These are phyloP conservation scores for Ceratobasidium sp. DNA, from an alignment of 1,284 basidiomycete genomes.

Conservation along the genomic window DNA sequence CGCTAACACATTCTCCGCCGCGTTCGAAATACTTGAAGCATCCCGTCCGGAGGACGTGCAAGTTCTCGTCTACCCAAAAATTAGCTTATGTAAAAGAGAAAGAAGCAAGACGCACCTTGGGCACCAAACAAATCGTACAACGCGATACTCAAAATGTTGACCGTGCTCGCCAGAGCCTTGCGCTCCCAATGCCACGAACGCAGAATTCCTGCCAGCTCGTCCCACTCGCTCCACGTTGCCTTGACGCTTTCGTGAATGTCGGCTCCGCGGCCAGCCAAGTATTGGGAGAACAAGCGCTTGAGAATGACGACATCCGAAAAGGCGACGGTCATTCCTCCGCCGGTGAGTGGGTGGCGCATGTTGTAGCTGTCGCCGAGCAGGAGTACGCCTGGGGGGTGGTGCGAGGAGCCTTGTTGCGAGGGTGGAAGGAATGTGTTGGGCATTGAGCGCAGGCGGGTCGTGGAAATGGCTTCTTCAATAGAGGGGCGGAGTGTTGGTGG, in stretches of 20 bases:
- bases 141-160: conserved; percentile 91
- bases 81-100: conserved; percentile 3
- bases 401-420: conserved; percentile 67
- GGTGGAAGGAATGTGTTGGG: conserved; percentile 95
- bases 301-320: conserved; percentile 83
- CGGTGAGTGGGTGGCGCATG: conserved; percentile 98
- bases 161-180: conserved; percentile 80
- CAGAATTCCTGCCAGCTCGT: conserved; percentile 62
- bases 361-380: conserved; percentile 98
- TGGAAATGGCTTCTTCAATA: conserved; percentile 66
- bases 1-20: conserved; percentile 87
- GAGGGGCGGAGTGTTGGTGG: conserved; percentile 71
- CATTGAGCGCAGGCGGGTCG: conserved; percentile 85
- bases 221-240: conserved; percentile 59
- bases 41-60: conserved; percentile 86
- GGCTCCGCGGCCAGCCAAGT: conserved; percentile 11
- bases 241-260: conserved; percentile 18
- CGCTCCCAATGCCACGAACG: conserved; percentile 84
- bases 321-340: conserved; percentile 94
- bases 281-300: conserved; percentile 54
- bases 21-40: conserved; percentile 98
- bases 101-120: conserved; percentile 68
- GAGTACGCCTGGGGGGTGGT: conserved; percentile 72
- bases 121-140: conserved; percentile 92
- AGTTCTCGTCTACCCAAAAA: conserved; percentile 64